Percentiles rank a stretch among this genome's conserved stretches.
These are phyloP conservation scores for Naganishia antarctica DNA, from an alignment of 768 basidiomycete species.

Conservation along the genomic window DNA sequence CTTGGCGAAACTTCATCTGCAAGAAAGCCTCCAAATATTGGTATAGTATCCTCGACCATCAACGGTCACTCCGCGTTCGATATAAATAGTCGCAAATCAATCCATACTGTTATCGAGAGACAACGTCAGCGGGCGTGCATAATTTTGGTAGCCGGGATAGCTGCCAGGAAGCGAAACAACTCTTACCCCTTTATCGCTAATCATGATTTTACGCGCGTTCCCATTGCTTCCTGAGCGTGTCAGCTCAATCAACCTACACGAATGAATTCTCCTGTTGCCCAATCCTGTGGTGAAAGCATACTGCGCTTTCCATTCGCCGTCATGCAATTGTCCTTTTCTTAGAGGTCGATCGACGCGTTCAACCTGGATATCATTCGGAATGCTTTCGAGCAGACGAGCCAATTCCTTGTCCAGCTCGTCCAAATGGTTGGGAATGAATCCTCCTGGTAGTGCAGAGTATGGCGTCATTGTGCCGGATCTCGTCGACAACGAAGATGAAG, in stretches of 20 bases:
- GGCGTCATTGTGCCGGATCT: constrained; percentile 17
- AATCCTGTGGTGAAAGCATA: constrained; percentile 23
- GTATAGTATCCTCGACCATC: too few relatives aligned
- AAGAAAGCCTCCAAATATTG: too few relatives aligned
- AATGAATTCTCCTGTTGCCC: background rate
- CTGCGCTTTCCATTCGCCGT: constrained; percentile 23
- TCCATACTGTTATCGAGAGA: too few relatives aligned
- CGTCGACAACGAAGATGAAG: background rate
- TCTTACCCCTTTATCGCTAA: constrained; percentile 1
- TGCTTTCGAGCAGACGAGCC: background rate
- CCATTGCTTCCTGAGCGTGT: background rate
- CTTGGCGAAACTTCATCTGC: too few relatives aligned
- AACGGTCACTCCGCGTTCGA: too few relatives aligned
- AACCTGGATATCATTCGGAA: constrained; percentile 13
- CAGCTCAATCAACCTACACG: constrained; percentile 19
- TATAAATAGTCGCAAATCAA: background rate
- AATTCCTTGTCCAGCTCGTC: constrained; percentile 25
- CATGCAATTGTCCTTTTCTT: constrained; percentile 22
- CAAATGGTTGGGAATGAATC: constrained; percentile 16
- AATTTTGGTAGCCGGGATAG: too few relatives aligned
- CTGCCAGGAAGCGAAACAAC: background rate
- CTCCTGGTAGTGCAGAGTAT: background rate
- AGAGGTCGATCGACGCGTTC: constrained; percentile 24
- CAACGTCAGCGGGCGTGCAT: too few relatives aligned
- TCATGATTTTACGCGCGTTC: constrained; percentile 22